phyloP scores from a whole-genome alignment of 768 basidiomycete species.

The Tylopilus rubrobrunneus region DNA sequence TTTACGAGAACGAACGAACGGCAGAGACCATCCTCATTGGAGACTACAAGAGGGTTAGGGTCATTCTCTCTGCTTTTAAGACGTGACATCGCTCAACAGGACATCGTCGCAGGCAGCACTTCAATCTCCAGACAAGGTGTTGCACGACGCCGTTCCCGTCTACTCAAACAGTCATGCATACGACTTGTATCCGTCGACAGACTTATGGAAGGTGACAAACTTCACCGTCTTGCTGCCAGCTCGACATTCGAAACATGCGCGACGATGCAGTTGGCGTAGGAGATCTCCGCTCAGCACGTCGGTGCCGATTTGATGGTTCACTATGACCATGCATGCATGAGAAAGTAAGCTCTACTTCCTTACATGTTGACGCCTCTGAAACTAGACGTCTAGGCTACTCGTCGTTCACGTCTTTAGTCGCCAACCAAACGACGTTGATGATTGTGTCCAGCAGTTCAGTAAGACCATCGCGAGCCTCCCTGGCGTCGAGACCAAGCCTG shows the following conservation, averaged over 20 bases:
- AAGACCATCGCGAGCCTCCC: constrained; percentile 25
- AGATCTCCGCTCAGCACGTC: constrained; percentile 91
- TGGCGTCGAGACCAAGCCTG: neutral
- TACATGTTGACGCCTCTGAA: neutral
- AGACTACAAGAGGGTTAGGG: constrained; percentile 65
- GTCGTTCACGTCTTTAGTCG: constrained; percentile 77
- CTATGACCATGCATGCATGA: constrained; percentile 95
- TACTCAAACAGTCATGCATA: constrained; percentile 57
- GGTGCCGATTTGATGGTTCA: constrained; percentile 90
- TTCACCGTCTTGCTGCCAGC: neutral
- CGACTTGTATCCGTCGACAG: constrained; percentile 89
- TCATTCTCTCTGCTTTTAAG: neutral
- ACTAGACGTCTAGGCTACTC: constrained; percentile 80
- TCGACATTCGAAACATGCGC: neutral
- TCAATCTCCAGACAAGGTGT: constrained; percentile 83
- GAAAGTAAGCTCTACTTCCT: constrained; percentile 54
- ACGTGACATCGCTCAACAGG: neutral
- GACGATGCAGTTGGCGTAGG: constrained; percentile 71
- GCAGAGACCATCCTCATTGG: constrained; percentile 54
- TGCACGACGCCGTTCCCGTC: constrained; percentile 82
- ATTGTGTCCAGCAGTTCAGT: constrained; percentile 44
- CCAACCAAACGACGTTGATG: constrained; percentile 45
- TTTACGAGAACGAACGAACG: constrained; percentile 56
- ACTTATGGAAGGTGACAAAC: constrained; percentile 36
- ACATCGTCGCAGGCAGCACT: constrained; percentile 63